Base-by-base conservation (phyloP, 2,329 filamentous ascomycete genomes). In the Xylariaceae sp. region DNA sequence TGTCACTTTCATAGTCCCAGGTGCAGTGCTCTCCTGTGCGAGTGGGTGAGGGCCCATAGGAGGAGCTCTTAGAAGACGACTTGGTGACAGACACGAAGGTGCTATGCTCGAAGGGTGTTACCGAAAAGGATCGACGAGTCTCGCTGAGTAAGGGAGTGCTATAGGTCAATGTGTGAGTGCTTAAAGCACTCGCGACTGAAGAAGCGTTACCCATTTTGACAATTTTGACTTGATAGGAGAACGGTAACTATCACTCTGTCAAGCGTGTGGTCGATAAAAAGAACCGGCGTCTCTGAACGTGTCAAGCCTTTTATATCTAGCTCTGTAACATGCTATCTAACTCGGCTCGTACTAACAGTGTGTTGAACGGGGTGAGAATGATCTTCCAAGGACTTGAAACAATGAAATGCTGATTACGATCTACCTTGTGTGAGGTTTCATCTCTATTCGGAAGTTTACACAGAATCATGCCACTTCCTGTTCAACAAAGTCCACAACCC, bases 1-100 rank as follows among this genome's bases (percentile, higher is more conserved):
- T 55, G 2, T 43, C 43, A 19, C 4, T 12, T 11, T 53, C 48
- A 39, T 23, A 43, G 21, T 61, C 54, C 53, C 58, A 62, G 14
- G 11, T 51, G 29, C 58, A 63, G 44, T 55, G 49, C 17, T 58
- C 47, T 1, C 19, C 47, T 14, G 58, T 61, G 3, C 28, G 43
- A 37, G 43, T 51, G 19, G 29, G 2, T 3, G 40, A 36, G 11
- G 39, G 8, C 21, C 14, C 33, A 19, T 48, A 4, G 12, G 44
- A 33, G 3, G 36, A 41, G 21, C 23, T 40, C 45, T 24, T 16
- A 5, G 53, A 23, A 23, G 50, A 46, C 8, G 33, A 2, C 36
- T 41, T 58, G 11, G 58, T 58, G 36, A 61, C 16, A 39, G 60
- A 61, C 12, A 58, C 16, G 17, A 63, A 53, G 8, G 53, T 58